Evolutionary conservation across 345 rosid genomes (phyloP), one percentile per base, ranked within the genome.

Genomic region (Pseudoturritis turrita): DNA sequence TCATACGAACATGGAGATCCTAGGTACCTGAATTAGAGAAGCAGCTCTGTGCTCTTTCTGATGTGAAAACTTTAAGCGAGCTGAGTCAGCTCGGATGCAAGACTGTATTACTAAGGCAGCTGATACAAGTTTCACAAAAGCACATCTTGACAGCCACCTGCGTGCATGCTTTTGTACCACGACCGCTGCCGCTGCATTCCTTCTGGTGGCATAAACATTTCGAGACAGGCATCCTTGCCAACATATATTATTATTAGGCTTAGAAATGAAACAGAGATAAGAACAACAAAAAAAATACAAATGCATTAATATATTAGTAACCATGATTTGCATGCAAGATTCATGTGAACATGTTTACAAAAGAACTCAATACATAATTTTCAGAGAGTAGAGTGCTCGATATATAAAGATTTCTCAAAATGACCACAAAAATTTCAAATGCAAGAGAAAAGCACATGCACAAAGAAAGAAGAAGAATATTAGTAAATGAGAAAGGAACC

Each of bases 221-320:
- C 88, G 86, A 37, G 86, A 87, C 78, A 91, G 83, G 78, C 87
- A 89, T 81, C 99, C 99, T 95, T 74, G 79, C 72, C 80, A 67
- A 64, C 10, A 58, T 10, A 45, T 31, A 57, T 25, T 49, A 70
- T 21, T 67, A 68, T 64, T 51, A 68, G 70, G 70, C 58, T 75
- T 64, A 62, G 73, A 81, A 68, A 45, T 52, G 69, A 70, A 58
- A 65, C 36, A 52, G 7, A 58, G n/a, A 58, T 35, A 65, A 25
- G 10, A 56, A 28, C 29, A 10, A 12, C 1, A 4, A 21, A 44
- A 12, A 54, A 13, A 17, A 43, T 40, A 49, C 47, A 59, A 77
- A 55, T 9, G 10, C 43, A 41, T 21, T 35, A 55, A 36, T 36
- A 36, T 49, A 44, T 33, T 23, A 63, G 47, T 9, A 56, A 55